Evolutionary conservation across 2,329 filamentous ascomycete species (phyloP).

Genomic region (Arthroderma uncinatum): DNA sequence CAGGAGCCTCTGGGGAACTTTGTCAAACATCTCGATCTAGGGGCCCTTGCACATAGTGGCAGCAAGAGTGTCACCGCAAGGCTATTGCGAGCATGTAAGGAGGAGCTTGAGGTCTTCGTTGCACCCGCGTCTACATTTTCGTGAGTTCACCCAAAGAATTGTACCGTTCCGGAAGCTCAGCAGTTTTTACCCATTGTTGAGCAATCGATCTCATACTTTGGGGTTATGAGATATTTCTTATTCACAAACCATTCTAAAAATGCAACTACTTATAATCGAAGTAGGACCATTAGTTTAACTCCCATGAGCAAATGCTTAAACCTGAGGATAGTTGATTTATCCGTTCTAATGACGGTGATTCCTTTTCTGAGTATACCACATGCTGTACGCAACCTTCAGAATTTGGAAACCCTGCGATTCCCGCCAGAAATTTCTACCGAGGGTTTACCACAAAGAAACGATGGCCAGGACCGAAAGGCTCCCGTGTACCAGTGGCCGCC

Average conservation of each 20-base stretch:
- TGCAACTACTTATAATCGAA: not conserved
- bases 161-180: not conserved
- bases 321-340: not conserved
- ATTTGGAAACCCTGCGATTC: conserved; percentile 33
- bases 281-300: not conserved
- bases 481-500: conserved; percentile 20
- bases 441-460: not conserved
- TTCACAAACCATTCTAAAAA: not conserved
- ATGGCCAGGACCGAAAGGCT: not conserved
- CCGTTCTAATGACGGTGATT: not conserved
- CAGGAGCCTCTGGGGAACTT: conserved; percentile 39
- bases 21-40: conserved; percentile 44
- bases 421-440: conserved; percentile 20
- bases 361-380: not conserved
- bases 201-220: not conserved
- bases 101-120: conserved; percentile 42
- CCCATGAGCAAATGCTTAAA: conserved; percentile 2
- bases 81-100: conserved; percentile 44
- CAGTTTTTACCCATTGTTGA: not conserved
- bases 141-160: conserved; percentile 23
- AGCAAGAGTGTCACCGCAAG: conserved; percentile 48
- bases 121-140: conserved; percentile 49
- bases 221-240: not conserved
- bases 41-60: conserved; percentile 47
- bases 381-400: not conserved